Evolutionary conservation across 2,329 filamentous ascomycete genomes (phyloP), one percentile per base, ranked within the genome.

Genomic region (Diaporthe vexans): DNA sequence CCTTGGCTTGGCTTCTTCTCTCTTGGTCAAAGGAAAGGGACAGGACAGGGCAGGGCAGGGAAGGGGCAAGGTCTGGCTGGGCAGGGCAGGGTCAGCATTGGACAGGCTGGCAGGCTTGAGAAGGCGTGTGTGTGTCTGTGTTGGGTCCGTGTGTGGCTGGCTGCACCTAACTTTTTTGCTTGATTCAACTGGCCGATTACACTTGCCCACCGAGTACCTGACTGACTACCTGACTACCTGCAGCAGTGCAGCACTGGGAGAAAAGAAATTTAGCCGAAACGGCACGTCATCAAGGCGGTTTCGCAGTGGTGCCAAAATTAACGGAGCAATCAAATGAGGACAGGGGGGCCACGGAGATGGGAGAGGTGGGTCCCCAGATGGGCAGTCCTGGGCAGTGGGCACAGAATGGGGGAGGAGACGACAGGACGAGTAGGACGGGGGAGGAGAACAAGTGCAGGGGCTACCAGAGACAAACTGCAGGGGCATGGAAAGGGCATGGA

Each of bases 211-310:
- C 8, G 46, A n/a, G 19, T 21, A 21, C 8, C 46, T 46, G 43
- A 21, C 17, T 46, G 43, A 46, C 17, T 13, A 2, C 13, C 37
- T 15, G 11, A 46, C 43, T 21, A 19, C 43, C 43, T 46, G 43
- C 43, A 46, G 43, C 43, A 46, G 15, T 43, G 17, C 43, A 46
- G 43, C 43, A 46, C 43, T 2, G 43, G 11, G 17, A 46, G 15
- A 17, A 29, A 65, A 69, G 67, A 72, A 63, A 74, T 74, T 71
- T 71, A 75, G 70, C 72, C 74, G 52, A 74, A 63, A 72, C 74
- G 58, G 74, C 73, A 74, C 74, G 74, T 74, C 74, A 74, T 75
- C 67, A 74, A 68, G 43, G 26, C 48, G 69, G 69, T 72, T 63
- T 72, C 69, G 69, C 69, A 61, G 69, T 72, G 69, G 63, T 67